Conservation (phyloP, 768 basidiomycete species). For the Lyophyllum semitale region DNA sequence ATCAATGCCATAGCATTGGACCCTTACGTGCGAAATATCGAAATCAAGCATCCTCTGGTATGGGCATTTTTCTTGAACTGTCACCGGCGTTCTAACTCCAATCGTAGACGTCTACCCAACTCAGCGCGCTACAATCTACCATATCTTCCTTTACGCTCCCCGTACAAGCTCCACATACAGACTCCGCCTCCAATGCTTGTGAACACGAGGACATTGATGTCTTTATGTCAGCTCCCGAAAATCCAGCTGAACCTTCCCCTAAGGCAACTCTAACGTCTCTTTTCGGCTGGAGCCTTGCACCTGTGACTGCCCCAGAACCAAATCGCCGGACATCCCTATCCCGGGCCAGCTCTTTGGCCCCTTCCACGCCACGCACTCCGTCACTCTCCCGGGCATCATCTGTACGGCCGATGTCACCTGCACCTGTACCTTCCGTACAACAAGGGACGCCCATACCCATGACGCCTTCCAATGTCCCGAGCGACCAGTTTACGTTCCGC, state of each 20-base stretch:
- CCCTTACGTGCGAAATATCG: slow-evolving; percentile 50
- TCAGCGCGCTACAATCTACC: slow-evolving; percentile 51
- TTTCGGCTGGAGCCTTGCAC: slow-evolving; percentile 53
- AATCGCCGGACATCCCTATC: slow-evolving; percentile 31
- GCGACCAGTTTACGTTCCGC: slow-evolving; percentile 20
- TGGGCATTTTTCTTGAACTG: slow-evolving; percentile 20
- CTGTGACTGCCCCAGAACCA: slow-evolving; percentile 32
- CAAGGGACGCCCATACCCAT: slow-evolving; percentile 9
- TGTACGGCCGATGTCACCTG: slow-evolving; percentile 19
- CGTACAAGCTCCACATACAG: neutral
- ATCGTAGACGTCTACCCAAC: slow-evolving; percentile 56
- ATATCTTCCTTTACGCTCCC: slow-evolving; percentile 37
- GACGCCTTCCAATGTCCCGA: slow-evolving; percentile 16
- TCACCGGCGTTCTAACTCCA: neutral
- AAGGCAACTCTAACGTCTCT: slow-evolving; percentile 46
- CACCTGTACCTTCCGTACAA: slow-evolving; percentile 13
- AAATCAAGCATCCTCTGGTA: slow-evolving; percentile 77
- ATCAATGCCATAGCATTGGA: slow-evolving; percentile 54
- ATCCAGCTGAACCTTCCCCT: slow-evolving; percentile 32
- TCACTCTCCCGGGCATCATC: slow-evolving; percentile 38
- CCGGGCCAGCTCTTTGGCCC: slow-evolving; percentile 30
- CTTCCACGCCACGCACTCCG: slow-evolving; percentile 37
- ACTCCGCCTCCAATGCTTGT: neutral
- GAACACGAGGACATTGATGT: slow-evolving; percentile 15
- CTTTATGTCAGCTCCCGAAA: slow-evolving; percentile 14